Conservation (phyloP, 2,329 filamentous ascomycete species). For the Xylaria sp. region DNA sequence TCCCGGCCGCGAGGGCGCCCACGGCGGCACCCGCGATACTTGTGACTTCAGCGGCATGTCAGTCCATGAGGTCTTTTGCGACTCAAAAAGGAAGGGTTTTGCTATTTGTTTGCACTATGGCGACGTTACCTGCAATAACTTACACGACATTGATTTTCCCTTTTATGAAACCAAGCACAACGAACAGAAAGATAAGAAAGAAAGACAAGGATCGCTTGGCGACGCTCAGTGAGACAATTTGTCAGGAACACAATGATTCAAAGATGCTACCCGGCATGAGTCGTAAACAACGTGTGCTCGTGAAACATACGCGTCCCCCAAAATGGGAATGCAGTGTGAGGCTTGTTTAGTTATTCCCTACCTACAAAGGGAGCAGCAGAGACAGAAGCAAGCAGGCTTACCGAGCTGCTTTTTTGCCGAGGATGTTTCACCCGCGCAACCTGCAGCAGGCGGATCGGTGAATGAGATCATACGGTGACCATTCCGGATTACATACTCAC, state of each 20-base stretch:
- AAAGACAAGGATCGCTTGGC: neutral
- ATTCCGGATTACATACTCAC: neutral
- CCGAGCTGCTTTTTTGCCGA: neutral
- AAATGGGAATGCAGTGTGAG: neutral
- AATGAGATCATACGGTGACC: neutral
- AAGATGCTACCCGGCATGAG: neutral
- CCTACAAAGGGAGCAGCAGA: neutral
- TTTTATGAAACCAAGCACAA: neutral
- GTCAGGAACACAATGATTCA: neutral
- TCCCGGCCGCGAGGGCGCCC: slow-evolving; percentile 13
- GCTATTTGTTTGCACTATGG: neutral
- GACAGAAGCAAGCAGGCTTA: neutral
- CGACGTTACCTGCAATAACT: neutral
- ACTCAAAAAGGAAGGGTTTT: neutral
- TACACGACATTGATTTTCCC: neutral
- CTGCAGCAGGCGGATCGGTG: neutral
- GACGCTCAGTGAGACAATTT: neutral
- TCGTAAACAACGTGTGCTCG: neutral
- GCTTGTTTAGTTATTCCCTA: neutral
- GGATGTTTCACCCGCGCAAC: neutral
- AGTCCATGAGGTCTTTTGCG: neutral
- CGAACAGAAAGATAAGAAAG: neutral
- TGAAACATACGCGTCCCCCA: neutral
- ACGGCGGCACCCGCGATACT: slow-evolving; percentile 11
- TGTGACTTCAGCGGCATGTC: slow-evolving; percentile 4